These are phyloP conservation scores for Chlamydomonas incerta DNA, from an alignment of 139 green algal species.

Conservation along the genomic window DNA sequence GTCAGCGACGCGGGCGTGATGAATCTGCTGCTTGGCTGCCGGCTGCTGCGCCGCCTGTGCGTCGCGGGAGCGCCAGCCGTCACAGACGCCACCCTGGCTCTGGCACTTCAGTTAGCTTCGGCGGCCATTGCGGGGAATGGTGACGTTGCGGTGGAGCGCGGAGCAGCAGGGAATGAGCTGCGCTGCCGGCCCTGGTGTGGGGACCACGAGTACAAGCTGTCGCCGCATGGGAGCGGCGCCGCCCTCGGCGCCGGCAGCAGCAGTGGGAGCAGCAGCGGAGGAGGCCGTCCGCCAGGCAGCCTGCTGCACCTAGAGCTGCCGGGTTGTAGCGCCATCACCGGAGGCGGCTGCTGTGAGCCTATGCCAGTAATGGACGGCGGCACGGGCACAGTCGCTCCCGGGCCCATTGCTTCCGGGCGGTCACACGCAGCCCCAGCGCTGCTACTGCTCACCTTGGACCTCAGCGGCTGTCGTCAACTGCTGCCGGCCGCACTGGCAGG, in stretches of 20 bases:
- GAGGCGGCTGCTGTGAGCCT: background rate
- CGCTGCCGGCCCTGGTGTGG: background rate
- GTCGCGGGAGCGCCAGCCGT: background rate
- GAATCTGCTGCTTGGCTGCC: background rate
- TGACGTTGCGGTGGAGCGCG: background rate
- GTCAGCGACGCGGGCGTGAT: background rate
- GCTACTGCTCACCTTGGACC: background rate
- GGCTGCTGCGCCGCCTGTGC: background rate
- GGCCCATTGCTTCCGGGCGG: too few species aligned
- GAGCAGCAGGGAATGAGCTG: background rate
- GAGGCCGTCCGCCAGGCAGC: background rate
- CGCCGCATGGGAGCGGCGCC: background rate
- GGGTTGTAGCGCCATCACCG: background rate
- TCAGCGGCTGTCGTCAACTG: background rate
- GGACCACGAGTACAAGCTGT: too few species aligned
- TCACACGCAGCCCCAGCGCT: too few species aligned
- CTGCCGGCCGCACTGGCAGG: background rate
- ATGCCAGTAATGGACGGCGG: too few species aligned
- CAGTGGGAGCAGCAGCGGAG: background rate
- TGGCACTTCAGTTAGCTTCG: background rate
- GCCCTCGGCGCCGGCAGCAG: background rate
- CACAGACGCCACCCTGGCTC: background rate
- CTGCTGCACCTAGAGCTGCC: constrained; percentile 9
- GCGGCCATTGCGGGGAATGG: background rate
- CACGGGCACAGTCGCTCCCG: too few species aligned